Conservation (phyloP, 176 grass and related monocot species). For the Oryza rufipogon region DNA sequence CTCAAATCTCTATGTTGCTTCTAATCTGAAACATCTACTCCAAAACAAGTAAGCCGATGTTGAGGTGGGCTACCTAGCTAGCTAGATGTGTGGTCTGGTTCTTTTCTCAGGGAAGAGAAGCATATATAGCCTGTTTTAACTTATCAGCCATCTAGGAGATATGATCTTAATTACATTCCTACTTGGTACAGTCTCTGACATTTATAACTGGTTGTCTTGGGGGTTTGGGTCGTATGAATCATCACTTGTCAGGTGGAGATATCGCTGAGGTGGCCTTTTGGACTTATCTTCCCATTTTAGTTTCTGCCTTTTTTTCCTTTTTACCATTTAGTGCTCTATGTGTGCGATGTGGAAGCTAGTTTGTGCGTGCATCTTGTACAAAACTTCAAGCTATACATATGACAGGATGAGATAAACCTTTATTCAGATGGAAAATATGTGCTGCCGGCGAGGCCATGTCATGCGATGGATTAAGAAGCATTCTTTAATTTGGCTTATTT, state of each 20-base stretch:
- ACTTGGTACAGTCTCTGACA: not conserved
- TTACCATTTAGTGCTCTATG: not conserved
- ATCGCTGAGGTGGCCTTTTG: constrained; percentile 3
- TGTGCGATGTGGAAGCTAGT: not conserved
- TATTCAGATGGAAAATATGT: not conserved
- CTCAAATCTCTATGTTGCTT: not conserved
- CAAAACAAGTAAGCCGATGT: not conserved
- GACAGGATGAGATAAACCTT: not conserved
- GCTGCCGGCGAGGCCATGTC: not conserved
- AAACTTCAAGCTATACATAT: not conserved
- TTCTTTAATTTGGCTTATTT: not conserved
- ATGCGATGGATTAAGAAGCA: not conserved
- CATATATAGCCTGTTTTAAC: not conserved
- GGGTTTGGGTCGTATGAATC: not conserved
- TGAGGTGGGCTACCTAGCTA: not conserved
- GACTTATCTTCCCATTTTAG: not conserved
- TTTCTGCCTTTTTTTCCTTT: not conserved
- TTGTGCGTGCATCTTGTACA: not conserved
- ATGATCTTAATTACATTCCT: constrained; percentile 37
- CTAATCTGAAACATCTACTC: not conserved
- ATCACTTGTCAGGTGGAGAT: not conserved
- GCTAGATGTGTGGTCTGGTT: not conserved
- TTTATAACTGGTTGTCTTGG: not conserved
- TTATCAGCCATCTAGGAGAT: constrained; percentile 1
- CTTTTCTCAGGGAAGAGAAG: not conserved